Evolutionary conservation across 345 rosid species (phyloP).

Genomic region (Salix koriyanagi): DNA sequence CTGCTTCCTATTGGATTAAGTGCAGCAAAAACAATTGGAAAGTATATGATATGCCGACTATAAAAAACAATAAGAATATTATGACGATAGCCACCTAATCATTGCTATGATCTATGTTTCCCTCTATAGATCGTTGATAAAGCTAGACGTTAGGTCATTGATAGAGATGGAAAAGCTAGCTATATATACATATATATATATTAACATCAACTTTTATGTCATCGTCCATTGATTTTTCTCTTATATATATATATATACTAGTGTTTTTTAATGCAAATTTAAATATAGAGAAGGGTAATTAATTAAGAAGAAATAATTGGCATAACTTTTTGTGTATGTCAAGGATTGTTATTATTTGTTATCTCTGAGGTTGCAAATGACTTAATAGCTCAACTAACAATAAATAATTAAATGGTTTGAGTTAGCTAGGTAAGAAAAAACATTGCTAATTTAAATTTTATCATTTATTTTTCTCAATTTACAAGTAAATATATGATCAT

Average conservation of each 20-base stretch:
- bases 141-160: conserved; percentile 11
- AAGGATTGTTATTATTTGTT: not conserved
- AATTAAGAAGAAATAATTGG: not conserved
- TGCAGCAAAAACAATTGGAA: not conserved
- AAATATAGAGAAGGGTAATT: not conserved
- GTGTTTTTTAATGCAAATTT: not conserved
- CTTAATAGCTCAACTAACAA: too few species aligned
- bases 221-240: too few species aligned
- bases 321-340: not conserved
- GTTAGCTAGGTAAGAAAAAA: too few species aligned
- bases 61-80: not conserved
- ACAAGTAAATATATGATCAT: too few species aligned
- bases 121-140: not conserved
- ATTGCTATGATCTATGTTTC: not conserved
- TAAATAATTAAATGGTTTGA: too few species aligned
- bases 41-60: not conserved
- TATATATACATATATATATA: not conserved
- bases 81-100: not conserved
- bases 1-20: not conserved
- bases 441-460: too few species aligned
- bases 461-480: too few species aligned
- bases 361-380: not conserved
- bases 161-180: not conserved
- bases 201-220: not conserved
- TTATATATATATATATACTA: too few species aligned